These are phyloP conservation scores for Lichina pygmaea DNA, from an alignment of 495 filamentous ascomycete species.

Conservation along the genomic window DNA sequence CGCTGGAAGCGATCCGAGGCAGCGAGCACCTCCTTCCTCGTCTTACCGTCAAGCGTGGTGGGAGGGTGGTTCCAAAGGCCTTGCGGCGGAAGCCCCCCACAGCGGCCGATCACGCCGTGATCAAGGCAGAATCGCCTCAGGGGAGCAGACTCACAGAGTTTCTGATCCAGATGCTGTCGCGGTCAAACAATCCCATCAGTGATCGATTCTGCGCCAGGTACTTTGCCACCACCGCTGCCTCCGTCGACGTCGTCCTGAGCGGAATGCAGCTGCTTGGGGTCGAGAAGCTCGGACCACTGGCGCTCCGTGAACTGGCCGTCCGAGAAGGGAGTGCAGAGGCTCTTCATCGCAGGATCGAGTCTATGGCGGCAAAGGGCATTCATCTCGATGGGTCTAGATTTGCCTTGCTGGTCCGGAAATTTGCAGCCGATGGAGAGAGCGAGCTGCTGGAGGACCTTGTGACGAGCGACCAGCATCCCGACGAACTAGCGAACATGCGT, in stretches of 20 bases:
- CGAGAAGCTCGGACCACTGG: slow-evolving; percentile 38
- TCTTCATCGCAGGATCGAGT: slow-evolving; percentile 24
- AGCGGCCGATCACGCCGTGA: slow-evolving; percentile 1
- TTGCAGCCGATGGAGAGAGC: slow-evolving; percentile 25
- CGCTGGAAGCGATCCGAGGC: slow-evolving; percentile 14
- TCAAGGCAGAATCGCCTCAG: slow-evolving; percentile 3
- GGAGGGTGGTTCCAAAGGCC: slow-evolving; percentile 4
- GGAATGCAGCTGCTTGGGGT: slow-evolving; percentile 37
- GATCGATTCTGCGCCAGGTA: slow-evolving; percentile 42
- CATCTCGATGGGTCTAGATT: slow-evolving; percentile 29
- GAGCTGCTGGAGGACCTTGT: slow-evolving; percentile 32
- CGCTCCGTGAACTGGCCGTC: slow-evolving; percentile 41
- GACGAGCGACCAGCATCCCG: slow-evolving; percentile 46
- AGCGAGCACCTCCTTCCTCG: slow-evolving; percentile 16
- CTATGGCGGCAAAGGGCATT: slow-evolving; percentile 30
- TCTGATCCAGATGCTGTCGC: slow-evolving; percentile 18
- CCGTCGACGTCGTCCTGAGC: slow-evolving; percentile 34
- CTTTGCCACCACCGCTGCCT: slow-evolving; percentile 42
- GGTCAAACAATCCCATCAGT: slow-evolving; percentile 20
- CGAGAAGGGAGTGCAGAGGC: slow-evolving; percentile 25
- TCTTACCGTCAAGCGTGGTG: slow-evolving; percentile 7
- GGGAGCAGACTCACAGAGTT: slow-evolving; percentile 15
- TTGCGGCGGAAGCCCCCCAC: slow-evolving; percentile 8
- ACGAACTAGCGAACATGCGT: slow-evolving; percentile 34
- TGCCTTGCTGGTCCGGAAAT: slow-evolving; percentile 24